Evolutionary conservation across 148 eudicot species (phyloP), one percentile per base, ranked within the genome.

Genomic region (Nepenthes mirabilis): DNA sequence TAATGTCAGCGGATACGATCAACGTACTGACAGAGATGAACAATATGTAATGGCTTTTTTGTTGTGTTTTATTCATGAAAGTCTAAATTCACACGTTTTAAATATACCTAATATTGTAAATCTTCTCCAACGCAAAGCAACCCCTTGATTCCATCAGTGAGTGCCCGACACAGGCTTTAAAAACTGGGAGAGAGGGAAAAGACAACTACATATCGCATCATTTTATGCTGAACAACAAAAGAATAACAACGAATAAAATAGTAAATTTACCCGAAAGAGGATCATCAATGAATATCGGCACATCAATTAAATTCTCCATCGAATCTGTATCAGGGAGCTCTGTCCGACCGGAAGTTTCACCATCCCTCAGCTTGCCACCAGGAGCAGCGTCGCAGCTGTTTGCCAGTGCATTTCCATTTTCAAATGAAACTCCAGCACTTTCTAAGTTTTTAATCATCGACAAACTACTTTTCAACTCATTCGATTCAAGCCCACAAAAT

Each of bases 231-330:
- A 40, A 40, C 45, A 40, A 40, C 45, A 40, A 40, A 40, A 8
- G 8, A 40, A 40, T 4, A 4, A 40, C 8, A 3, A 40, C 1
- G 45, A 4, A 63, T 47, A 65, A 68, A 55, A 50, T 34, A 52
- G 43, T 11, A 65, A 58, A 59, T 57, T 64, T 79, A 90, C 97
- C 97, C 54, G 74, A 55, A 32, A 70, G 67, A 47, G 60, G 65
- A 37, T 75, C 88, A 59, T 77, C 78, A 12, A 67, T 69, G 49
- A 85, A 61, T 54, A 78, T 68, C 14, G 93, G 83, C 68, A 80
- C 88, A 67, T 91, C 93, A 75, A 79, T 72, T 56, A 91, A 69
- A 43, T 56, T 70, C 36, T 67, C 74, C 37, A 66, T 65, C 60
- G 68, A 71, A 65, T 65, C 80, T 61, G 65, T 71, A 51, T 75